Evolutionary conservation across 176 grass and related monocot genomes (phyloP), one percentile per base, ranked within the genome.

Genomic region (Hordeum marinum): DNA sequence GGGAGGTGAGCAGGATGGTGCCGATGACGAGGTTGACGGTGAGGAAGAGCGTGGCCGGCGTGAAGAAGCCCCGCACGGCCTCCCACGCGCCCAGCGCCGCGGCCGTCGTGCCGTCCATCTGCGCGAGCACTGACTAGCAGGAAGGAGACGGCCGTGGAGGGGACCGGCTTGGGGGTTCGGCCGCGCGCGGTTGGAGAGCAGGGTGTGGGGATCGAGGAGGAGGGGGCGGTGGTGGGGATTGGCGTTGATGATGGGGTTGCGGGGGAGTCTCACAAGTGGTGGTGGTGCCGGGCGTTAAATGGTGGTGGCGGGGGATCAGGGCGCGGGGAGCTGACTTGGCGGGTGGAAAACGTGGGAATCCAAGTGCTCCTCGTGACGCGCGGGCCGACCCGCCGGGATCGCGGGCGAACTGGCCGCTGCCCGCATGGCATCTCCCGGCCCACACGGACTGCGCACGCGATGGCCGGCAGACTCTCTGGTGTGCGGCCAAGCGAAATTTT

Each of bases 11-110:
- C 24, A 78, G 86, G 93, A 98, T 98, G 85, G 93, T 98, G 59
- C 86, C 93, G 89, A 98, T 94, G 88, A 98, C 93, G 80, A 98
- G 24, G 91, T 98, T 98, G 76, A 98, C 80, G 54, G 94, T 37
- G 58, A 98, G 14, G 87, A 98, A 98, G 11, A 98, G 88, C 25
- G 41, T 86, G 9, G 88, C 81, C 15, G 96, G 93, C 8, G 91
- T 90, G 77, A 96, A 87, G 87, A 84, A 96, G 0, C 81, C 88
- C 6, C 58, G 76, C 8, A 90, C 37, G 6, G 85, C 77, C 71
- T 81, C 74, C 96, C 93, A 94, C 36, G 84, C 73, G 25, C 73
- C 65, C 4, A 84, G n/a, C 52, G 41, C 36, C 55, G 71, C 2
- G 11, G 58, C 18, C 3, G 82, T n/a, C 8, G 11, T 45, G 26